phyloP scores from a whole-genome alignment of 495 filamentous ascomycete species.

The Aspergillus bridgeri region DNA sequence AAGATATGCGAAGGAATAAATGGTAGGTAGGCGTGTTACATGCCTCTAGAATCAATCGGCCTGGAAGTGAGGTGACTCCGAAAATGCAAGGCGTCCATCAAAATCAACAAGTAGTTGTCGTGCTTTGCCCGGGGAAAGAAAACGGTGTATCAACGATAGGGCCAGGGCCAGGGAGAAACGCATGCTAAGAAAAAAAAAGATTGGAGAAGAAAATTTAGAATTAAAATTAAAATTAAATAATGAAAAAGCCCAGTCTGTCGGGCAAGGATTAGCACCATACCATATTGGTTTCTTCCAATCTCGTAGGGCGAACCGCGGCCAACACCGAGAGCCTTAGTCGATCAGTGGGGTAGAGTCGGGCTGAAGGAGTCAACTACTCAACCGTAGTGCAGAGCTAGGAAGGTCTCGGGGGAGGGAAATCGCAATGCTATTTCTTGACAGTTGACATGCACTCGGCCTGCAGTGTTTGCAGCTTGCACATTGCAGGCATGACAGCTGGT shows the following conservation, averaged over 20 bases:
- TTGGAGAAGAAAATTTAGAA: not conserved
- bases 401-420: not conserved
- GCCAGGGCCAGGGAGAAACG: slow-evolving; percentile 1
- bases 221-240: slow-evolving; percentile 6
- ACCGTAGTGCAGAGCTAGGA: not conserved
- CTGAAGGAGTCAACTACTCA: slow-evolving; percentile 7
- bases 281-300: slow-evolving; percentile 8
- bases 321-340: slow-evolving; percentile 11
- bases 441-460: not conserved
- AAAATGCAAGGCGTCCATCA: slow-evolving; percentile 9
- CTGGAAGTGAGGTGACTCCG: not conserved
- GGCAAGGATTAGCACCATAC: slow-evolving; percentile 10
- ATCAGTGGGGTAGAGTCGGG: slow-evolving; percentile 16
- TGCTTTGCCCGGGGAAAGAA: slow-evolving; percentile 1
- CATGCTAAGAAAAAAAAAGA: not conserved
- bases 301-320: slow-evolving; percentile 10
- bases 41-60: slow-evolving; percentile 2
- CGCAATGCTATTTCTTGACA: not conserved
- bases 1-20: too few species aligned
- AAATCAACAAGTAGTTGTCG: not conserved
- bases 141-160: slow-evolving; percentile 6
- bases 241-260: slow-evolving; percentile 4
- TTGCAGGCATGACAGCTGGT: slow-evolving; percentile 3
- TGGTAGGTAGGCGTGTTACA: not conserved
- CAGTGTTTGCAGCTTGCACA: not conserved